phyloP scores from a whole-genome alignment of 2,329 filamentous ascomycete genomes.

The Penicillium sp. region DNA sequence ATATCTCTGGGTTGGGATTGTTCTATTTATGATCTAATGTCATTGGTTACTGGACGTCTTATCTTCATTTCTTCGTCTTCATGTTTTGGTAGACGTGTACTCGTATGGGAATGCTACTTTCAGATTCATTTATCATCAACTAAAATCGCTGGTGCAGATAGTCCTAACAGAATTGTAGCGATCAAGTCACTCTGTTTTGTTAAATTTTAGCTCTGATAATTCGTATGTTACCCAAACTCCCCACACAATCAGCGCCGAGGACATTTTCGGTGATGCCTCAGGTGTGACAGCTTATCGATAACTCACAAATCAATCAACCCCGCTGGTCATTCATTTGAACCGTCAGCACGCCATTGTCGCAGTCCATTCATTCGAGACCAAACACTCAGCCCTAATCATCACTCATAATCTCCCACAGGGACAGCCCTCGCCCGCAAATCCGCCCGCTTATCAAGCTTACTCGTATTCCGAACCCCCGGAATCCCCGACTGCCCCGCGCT shows the following conservation, averaged over 20 bases:
- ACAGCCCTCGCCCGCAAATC: background rate
- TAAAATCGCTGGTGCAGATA: background rate
- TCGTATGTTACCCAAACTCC: background rate
- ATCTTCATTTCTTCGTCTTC: background rate
- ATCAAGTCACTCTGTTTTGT: background rate
- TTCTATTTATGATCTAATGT: constrained; percentile 30
- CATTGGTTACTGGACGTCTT: constrained; percentile 26
- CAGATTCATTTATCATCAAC: background rate
- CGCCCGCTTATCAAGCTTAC: constrained; percentile 10
- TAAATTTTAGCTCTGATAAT: too few species aligned
- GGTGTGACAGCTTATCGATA: constrained; percentile 24
- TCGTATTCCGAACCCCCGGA: constrained; percentile 10
- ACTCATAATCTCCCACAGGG: background rate
- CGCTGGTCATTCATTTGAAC: constrained; percentile 3
- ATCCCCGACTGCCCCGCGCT: constrained; percentile 3
- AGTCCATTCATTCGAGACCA: background rate
- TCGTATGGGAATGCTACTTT: background rate
- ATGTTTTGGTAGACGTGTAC: constrained; percentile 1
- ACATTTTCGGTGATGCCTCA: constrained; percentile 12
- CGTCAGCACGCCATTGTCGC: constrained; percentile 12
- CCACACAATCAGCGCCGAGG: background rate
- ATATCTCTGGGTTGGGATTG: constrained; percentile 31
- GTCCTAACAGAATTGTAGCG: background rate
- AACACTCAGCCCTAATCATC: background rate
- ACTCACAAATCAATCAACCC: constrained; percentile 18